These are phyloP conservation scores for Arthrobotrys sphaeroides DNA, from an alignment of 2,329 filamentous ascomycete genomes.

Conservation along the genomic window DNA sequence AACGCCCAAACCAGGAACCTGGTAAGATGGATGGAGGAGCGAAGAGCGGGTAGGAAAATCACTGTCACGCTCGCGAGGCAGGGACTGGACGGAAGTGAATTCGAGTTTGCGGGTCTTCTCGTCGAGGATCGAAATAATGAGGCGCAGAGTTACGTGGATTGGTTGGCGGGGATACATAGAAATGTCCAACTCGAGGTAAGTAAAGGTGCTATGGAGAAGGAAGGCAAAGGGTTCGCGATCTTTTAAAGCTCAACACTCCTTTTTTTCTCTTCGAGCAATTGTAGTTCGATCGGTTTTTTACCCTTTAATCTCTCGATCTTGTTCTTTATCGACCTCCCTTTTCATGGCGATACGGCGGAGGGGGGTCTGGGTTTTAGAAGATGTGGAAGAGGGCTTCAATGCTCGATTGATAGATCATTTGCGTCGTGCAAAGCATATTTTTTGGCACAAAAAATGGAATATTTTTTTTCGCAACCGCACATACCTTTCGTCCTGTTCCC, in stretches of 20 bases:
- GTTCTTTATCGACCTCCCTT: background rate
- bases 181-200: slow-evolving; percentile 87
- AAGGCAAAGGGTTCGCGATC: slow-evolving; percentile 38
- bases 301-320: background rate
- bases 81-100: slow-evolving; percentile 92
- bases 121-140: slow-evolving; percentile 97
- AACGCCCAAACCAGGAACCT: slow-evolving; percentile 96
- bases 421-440: background rate
- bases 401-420: slow-evolving; percentile 14
- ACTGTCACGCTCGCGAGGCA: slow-evolving; percentile 91
- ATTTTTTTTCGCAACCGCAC: slow-evolving; percentile 47
- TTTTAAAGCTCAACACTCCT: slow-evolving; percentile 18
- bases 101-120: slow-evolving; percentile 89
- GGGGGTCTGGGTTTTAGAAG: slow-evolving; percentile 2
- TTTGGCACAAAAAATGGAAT: background rate
- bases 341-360: background rate
- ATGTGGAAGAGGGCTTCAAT: background rate
- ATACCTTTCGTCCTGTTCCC: background rate
- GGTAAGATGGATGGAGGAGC: slow-evolving; percentile 80
- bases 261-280: background rate
- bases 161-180: slow-evolving; percentile 94
- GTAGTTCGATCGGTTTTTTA: slow-evolving; percentile 6
- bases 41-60: slow-evolving; percentile 85
- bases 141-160: slow-evolving; percentile 97
- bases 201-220: slow-evolving; percentile 47